Evolutionary conservation across 768 basidiomycete genomes (phyloP).

Genomic region (Boletus subparvulus): DNA sequence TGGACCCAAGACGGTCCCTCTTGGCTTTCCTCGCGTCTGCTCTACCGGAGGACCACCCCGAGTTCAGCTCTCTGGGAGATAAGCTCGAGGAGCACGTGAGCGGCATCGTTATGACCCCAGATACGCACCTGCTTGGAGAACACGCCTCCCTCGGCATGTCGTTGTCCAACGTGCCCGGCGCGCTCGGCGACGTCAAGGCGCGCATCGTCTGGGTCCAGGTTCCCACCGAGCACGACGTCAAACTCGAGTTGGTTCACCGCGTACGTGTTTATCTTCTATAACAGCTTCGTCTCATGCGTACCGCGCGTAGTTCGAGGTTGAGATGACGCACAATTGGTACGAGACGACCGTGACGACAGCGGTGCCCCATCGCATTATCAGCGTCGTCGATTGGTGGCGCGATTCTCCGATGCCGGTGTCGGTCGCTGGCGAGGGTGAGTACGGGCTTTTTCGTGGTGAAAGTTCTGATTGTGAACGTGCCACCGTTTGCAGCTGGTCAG

Average conservation of each 20-base stretch:
- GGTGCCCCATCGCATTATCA: conserved; percentile 73
- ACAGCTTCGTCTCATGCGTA: neutral
- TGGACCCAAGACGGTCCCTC: conserved; percentile 53
- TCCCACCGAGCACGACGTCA: conserved; percentile 57
- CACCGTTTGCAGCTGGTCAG: neutral
- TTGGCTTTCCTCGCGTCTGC: conserved; percentile 79
- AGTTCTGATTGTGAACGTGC: conserved; percentile 1
- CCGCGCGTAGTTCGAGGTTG: conserved; percentile 73
- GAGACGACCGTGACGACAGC: conserved; percentile 78
- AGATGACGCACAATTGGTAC: conserved; percentile 96
- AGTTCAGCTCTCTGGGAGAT: conserved; percentile 44
- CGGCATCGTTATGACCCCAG: conserved; percentile 44
- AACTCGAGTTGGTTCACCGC: conserved; percentile 65
- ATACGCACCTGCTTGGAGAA: conserved; percentile 46
- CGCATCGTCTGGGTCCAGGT: conserved; percentile 80
- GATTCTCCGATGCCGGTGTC: conserved; percentile 54
- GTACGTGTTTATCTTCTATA: conserved; percentile 9
- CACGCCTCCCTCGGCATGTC: conserved; percentile 37
- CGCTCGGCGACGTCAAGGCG: conserved; percentile 78
- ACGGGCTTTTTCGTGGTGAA: neutral
- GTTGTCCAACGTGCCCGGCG: conserved; percentile 54
- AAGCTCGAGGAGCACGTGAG: conserved; percentile 53
- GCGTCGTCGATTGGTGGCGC: conserved; percentile 92
- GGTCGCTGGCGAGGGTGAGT: conserved; percentile 9
- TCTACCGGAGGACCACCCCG: conserved; percentile 46